Percentiles rank a stretch among this genome's conserved stretches.
These are phyloP conservation scores for Pseudonitzschia pungens DNA, from an alignment of 108 stramenopile genomes.

Conservation along the genomic window DNA sequence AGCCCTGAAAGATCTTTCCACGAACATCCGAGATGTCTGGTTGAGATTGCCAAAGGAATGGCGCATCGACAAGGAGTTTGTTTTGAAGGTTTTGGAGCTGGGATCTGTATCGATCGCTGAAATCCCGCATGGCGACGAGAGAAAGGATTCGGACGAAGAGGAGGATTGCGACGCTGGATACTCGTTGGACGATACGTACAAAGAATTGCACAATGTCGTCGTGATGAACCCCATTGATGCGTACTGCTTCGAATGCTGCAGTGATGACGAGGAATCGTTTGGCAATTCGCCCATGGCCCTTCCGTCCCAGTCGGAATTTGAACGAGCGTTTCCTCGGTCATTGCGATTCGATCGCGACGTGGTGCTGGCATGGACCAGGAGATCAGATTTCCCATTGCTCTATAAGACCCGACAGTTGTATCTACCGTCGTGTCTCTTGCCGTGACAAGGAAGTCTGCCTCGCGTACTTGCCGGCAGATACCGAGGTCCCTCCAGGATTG, in stretches of 20 bases:
- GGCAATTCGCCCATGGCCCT: conserved; percentile 9
- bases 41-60: conserved; percentile 14
- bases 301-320: conserved; percentile 39
- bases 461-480: conserved; percentile 40
- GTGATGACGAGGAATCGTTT: not conserved
- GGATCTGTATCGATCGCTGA: not conserved
- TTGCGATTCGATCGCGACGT: conserved; percentile 40
- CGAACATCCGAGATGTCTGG: conserved; percentile 12
- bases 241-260: not conserved
- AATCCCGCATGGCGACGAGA: not conserved
- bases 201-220: too few relatives aligned
- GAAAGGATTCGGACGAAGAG: not conserved
- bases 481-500: conserved; percentile 40
- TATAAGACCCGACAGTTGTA: conserved; percentile 32
- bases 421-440: conserved; percentile 32
- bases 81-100: conserved; percentile 22
- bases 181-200: too few relatives aligned
- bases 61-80: conserved; percentile 36
- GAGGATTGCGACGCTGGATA: not conserved
- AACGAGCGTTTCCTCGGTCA: conserved; percentile 30
- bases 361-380: conserved; percentile 38
- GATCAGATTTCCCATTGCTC: conserved; percentile 33
- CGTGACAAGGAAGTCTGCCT: conserved; percentile 39
- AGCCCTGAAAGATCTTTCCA: not conserved
- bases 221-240: too few relatives aligned